Base-by-base conservation (phyloP, 495 filamentous ascomycete species). In the Aspergillus saccharolyticus region DNA sequence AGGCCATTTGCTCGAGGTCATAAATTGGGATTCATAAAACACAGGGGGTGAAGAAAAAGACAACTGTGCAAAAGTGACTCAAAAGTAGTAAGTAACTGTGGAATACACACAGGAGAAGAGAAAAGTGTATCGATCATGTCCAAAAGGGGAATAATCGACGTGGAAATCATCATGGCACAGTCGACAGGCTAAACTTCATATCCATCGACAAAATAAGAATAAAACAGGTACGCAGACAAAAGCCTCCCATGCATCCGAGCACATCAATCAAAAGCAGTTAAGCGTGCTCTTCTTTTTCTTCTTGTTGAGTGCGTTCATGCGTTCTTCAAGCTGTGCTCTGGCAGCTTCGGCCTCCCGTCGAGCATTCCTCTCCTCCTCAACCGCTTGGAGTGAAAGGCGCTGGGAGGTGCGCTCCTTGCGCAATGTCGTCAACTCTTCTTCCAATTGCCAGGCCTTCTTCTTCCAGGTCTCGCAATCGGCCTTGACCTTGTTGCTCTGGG, bases 271-370 rank as follows among this genome's bases (percentile, higher is more conserved):
- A 75, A 98, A 98, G 79, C 94, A 98, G 76, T 96, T 97, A 65
- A 98, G 84, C 28, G 87, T 89, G 67, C 90, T 88, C 84, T 94
- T 94, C 85, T 96, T 96, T 79, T 92, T 96, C 76, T 91, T 91
- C 70, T 83, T 84, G 68, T 85, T 88, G 66, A 96, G 85, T n/a
- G 84, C 87, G 57, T 88, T 86, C 93, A 98, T 97, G 14, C 91
- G 81, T 76, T 95, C 90, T 72, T 98, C 94, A 4, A 97, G 80
- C 65, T 95, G 87, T 17, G 85, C 88, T 53, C 89, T 77, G 42
- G 95, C 95, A 64, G 85, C 82, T 74, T 98, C 94, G 22, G 95
- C 91, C 62, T 96, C 89, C 48, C 84, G 78, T 18, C 95, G 80
- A 65, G 91, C 91, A 68, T 85, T 88, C 33, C 91, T 80, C 78